phyloP scores from a whole-genome alignment of 805 yeast genomes.

The Suhomyces kilbournensis region DNA sequence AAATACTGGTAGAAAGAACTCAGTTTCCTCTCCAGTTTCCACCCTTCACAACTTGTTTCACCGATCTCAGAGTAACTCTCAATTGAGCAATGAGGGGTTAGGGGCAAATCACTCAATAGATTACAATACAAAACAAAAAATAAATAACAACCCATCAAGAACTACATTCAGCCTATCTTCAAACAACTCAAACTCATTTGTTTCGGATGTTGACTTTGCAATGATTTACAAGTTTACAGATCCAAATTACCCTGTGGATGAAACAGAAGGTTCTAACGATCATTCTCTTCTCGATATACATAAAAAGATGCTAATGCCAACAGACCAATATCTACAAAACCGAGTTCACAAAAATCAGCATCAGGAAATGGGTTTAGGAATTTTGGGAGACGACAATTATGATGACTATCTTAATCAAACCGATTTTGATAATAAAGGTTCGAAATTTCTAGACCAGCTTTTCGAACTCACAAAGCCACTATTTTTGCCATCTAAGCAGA shows the following conservation, averaged over 20 bases:
- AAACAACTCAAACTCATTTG: constrained; percentile 31
- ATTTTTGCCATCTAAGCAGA: constrained; percentile 23
- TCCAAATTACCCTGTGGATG: constrained; percentile 27
- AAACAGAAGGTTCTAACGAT: constrained; percentile 17
- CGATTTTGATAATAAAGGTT: constrained; percentile 15
- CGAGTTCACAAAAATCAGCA: constrained; percentile 15
- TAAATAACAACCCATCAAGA: constrained; percentile 13
- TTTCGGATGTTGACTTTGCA: constrained; percentile 30
- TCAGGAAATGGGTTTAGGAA: constrained; percentile 21
- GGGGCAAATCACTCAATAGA: constrained; percentile 11
- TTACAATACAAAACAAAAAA: constrained; percentile 8
- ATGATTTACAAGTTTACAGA: constrained; percentile 33
- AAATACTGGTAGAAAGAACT: constrained; percentile 15
- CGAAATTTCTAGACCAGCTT: constrained; percentile 18
- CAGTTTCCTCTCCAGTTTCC: constrained; percentile 30
- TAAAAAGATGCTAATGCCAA: constrained; percentile 30
- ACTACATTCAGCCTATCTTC: constrained; percentile 29
- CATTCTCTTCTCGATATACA: constrained; percentile 25
- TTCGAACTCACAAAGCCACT: constrained; percentile 21
- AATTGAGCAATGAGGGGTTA: constrained; percentile 8
- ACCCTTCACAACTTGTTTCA: constrained; percentile 36
- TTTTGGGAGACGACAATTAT: constrained; percentile 10
- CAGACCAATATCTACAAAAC: constrained; percentile 31
- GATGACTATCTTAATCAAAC: constrained; percentile 13
- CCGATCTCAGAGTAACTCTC: constrained; percentile 19